phyloP scores from a whole-genome alignment of 2,329 filamentous ascomycete genomes.

The Myriosclerotinia duriaeana region DNA sequence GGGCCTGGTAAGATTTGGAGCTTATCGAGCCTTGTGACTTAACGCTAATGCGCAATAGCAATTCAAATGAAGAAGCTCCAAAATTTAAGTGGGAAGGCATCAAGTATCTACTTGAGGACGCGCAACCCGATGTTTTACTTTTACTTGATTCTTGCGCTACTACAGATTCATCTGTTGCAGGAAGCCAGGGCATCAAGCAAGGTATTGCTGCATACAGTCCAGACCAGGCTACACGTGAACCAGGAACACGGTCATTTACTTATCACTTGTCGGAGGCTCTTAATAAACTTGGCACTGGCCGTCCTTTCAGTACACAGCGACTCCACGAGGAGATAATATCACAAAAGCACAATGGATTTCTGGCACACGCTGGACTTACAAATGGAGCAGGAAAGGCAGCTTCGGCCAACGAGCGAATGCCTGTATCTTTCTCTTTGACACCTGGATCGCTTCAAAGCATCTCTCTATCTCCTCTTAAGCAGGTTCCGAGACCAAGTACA shows the following conservation, averaged over 20 bases:
- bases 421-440: conserved; percentile 57
- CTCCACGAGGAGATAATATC: conserved; percentile 55
- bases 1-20: conserved; percentile 59
- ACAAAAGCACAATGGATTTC: conserved; percentile 43
- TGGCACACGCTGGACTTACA: conserved; percentile 46
- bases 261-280: conserved; percentile 57
- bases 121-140: conserved; percentile 61
- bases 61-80: conserved; percentile 56
- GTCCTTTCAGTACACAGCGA: conserved; percentile 56
- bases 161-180: conserved; percentile 51
- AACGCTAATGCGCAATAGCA: conserved; percentile 50
- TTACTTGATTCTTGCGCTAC: conserved; percentile 61
- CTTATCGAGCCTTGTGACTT: conserved; percentile 32
- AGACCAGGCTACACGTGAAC: conserved; percentile 50
- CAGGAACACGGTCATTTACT: conserved; percentile 57
- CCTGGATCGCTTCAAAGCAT: conserved; percentile 54
- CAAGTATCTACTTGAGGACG: conserved; percentile 61
- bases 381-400: conserved; percentile 47
- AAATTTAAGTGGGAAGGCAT: conserved; percentile 65
- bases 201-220: conserved; percentile 59
- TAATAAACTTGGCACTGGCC: conserved; percentile 51
- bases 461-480: conserved; percentile 47
- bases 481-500: conserved; percentile 40
- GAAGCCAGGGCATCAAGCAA: conserved; percentile 59
- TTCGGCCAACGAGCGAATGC: conserved; percentile 42